Evolutionary conservation across 2,329 filamentous ascomycete genomes (phyloP).

Genomic region (Myriosclerotinia duriaeana): DNA sequence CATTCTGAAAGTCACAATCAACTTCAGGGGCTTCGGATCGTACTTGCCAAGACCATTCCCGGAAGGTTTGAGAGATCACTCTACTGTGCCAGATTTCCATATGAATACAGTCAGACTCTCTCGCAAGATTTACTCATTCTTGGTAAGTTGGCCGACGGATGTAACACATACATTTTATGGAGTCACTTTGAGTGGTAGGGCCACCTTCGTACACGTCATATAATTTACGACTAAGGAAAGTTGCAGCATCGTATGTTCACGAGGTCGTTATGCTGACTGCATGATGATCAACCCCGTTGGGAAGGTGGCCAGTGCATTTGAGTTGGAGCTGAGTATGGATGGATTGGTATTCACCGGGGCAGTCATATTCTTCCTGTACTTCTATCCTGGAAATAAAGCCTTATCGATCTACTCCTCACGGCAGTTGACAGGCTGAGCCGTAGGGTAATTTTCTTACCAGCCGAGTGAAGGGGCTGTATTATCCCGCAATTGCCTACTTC

Average conservation of each 20-base stretch:
- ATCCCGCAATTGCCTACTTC: slow-evolving; percentile 21
- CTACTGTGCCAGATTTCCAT: background rate
- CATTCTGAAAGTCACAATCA: background rate
- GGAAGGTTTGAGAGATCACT: background rate
- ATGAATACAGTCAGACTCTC: slow-evolving; percentile 12
- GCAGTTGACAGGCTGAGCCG: slow-evolving; percentile 30
- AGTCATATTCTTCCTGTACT: slow-evolving; percentile 24
- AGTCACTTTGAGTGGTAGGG: slow-evolving; percentile 1
- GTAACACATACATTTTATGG: slow-evolving; percentile 14
- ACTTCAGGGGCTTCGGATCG: background rate
- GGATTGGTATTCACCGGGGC: slow-evolving; percentile 29
- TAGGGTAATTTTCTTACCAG: slow-evolving; percentile 13
- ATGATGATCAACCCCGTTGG: slow-evolving; percentile 23
- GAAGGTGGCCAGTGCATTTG: slow-evolving; percentile 26
- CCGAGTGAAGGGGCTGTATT: background rate
- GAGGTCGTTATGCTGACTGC: slow-evolving; percentile 25
- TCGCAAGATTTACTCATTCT: slow-evolving; percentile 2
- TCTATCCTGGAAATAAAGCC: slow-evolving; percentile 28
- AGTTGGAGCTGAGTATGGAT: slow-evolving; percentile 28
- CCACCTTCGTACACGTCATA: slow-evolving; percentile 20
- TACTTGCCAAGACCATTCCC: slow-evolving; percentile 1
- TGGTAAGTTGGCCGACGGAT: slow-evolving; percentile 4
- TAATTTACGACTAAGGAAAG: slow-evolving; percentile 11
- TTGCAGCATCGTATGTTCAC: slow-evolving; percentile 24
- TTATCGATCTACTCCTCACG: slow-evolving; percentile 29